Base-by-base conservation (phyloP, 1,284 basidiomycete species). In the Athelia sp. region DNA sequence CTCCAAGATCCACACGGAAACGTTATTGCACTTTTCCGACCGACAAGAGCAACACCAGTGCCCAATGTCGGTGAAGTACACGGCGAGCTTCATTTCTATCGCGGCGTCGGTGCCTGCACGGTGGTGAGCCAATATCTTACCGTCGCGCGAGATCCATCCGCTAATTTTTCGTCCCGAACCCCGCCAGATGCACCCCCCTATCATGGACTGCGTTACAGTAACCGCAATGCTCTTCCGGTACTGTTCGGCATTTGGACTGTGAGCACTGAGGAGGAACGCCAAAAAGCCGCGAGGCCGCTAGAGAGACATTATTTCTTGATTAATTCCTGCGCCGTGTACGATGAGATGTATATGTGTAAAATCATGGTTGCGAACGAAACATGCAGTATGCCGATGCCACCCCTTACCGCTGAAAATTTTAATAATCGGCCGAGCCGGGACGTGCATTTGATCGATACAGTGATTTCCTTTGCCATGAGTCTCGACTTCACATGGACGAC, bases 151-250 rank as follows among this genome's bases (percentile, higher is more conserved):
- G 49, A 52, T 55, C 48, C 54, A 54, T 51, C 59, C 57, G 54
- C 55, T 56, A 52, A 55, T 46, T 24, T 49, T 48, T 56, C 50
- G 42, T 54, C 34, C 18, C 21, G 38, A 19, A 38, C 52, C n/a
- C 38, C 49, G 40, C 48, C 62, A 90, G 87, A 87, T 81, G 72
- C 87, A 90, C 62, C 87, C 87, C 49, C 88, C 89, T 53, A 81
- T 90, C 67, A 91, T 91, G 87, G 88, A 91, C 72, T 81, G 80
- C 45, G 87, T 91, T 53, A 84, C 83, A 32, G 81, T 91, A 54
- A 88, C 88, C 32, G 80, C 81, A 48, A 89, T 91, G 85, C 72
- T 91, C 36, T 90, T 87, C 69, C 81, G 89, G 49, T 87, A 87
- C 65, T 85, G 83, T 59, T 71, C 75, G 48, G 72, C 79, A 45